These are phyloP conservation scores for Neospora caninum DNA, from an alignment of 169 alveolate genomes.

Conservation along the genomic window DNA sequence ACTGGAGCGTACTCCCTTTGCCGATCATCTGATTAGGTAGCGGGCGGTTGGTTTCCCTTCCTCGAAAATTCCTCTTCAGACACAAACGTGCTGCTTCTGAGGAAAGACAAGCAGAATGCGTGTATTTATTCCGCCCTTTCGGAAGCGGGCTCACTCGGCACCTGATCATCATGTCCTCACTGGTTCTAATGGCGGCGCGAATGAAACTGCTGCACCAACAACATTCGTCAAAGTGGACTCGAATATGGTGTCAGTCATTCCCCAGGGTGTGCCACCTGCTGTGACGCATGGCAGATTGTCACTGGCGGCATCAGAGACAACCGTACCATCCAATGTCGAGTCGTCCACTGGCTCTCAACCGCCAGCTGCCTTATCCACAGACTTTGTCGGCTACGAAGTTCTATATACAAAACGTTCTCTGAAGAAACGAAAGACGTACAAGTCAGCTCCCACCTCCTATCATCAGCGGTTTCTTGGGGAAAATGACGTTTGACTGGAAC, in stretches of 20 bases:
- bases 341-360: no score
- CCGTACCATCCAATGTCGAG: no score
- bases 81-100: no score
- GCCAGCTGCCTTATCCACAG: neutral
- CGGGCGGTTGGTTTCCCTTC: neutral
- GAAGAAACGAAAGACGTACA: conserved; percentile 49
- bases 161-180: neutral
- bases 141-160: neutral
- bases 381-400: conserved; percentile 20
- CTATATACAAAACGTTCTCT: conserved; percentile 52
- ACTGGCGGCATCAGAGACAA: no score
- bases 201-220: neutral
- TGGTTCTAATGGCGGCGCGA: neutral
- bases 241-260: neutral
- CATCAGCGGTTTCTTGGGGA: no score
- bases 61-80: no score
- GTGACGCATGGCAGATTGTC: no score
- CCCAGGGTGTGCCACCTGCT: no score
- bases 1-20: neutral
- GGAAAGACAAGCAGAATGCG: neutral
- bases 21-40: neutral
- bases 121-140: conserved; percentile 13
- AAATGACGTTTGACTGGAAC: no score
- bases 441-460: neutral
- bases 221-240: neutral